Base-by-base conservation (phyloP, 1,284 basidiomycete genomes). In the Thelephora terrestris region DNA sequence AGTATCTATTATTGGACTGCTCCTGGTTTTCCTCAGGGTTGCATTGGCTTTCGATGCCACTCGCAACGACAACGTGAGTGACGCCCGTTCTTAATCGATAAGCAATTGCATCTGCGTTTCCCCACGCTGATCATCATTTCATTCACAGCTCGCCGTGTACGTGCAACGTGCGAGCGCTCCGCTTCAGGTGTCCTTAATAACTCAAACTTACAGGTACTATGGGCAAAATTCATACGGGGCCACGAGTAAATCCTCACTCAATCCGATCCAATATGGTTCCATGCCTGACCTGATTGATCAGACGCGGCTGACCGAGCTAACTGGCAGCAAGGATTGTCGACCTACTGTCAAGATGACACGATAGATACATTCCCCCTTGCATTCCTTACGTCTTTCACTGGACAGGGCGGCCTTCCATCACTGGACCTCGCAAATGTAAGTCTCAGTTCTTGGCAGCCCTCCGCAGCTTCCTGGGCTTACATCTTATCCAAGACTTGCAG, bases 381-480 rank as follows among this genome's bases (percentile, higher is more conserved):
- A 1, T 84, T 83, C 61, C 56, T 84, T 44, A 66, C 75, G 52
- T 67, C 73, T 18, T 81, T 79, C 61, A 78, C 74, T 59, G 70
- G 69, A 27, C 66, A 68, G 32, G 79, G 76, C 2, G 71, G 71
- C 43, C 60, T 78, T 14, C 81, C 81, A 1, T 71, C 73, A 9
- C 70, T 84, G 52, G 69, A 84, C 60, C 62, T 84, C 45, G 69
- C 79, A 43, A 82, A 81, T 57, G 79, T 78, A 49, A 53, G 70
- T 55, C 24, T 27, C 27, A 39, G 10, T 14, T 29, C 21, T n/a
- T 12, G 40, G 35, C 32, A 43, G 25, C 10, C 3, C 45, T 21
- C 23, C 35, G 36, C 12, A 45, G 20, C n/a, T 17, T 24, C 2
- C n/a, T 23, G 18, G 46, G 36, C 43, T 35, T 7, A 39, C 49